Base-by-base conservation (phyloP, 1,139 yeast species). In the Meyerozyma carpophila region DNA sequence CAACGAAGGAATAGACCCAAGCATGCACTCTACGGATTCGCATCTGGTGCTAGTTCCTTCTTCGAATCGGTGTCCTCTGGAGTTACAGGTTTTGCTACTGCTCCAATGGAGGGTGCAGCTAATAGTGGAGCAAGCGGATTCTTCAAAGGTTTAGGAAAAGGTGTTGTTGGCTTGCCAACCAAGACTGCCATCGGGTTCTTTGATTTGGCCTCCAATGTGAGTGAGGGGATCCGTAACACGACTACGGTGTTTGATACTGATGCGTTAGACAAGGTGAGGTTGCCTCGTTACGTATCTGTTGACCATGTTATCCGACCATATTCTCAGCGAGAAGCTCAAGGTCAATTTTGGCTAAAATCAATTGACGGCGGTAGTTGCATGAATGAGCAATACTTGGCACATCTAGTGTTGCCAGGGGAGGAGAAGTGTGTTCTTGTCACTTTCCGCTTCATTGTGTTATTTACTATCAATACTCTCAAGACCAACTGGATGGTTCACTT, bases 171-270 rank as follows among this genome's bases (percentile, higher is more conserved):
- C 0, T 68, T 94, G 34, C 98, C 98, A 0, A 90, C 98, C 0
- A 94, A 94, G 65, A 89, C 98, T 0, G 96, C 97, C 0, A 90
- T 93, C 56, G 99, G 99, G 7, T 63, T 93, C 29, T 84, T 94
- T 56, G 99, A 94, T 59, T 72, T 94, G 51, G 96, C 98, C 0
- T 85, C 89, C 40, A 91, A 89, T 63, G 83, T 93, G 26, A 84
- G 96, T 66, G 98, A 91, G 61, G 98, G 98, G 21, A 91, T 94
- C 41, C 77, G 93, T 47, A 90, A 85, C 59, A 88, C 98, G 0
- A 89, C 99, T 0, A 88, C 96, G 0, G 93, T 88, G 2, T 85
- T 90, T 59, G 97, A 89, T 60, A 79, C 79, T 3, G 91, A 84
- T 41, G 85, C 85, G 0, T 75, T 91, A 41, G 88, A 83, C 47